Conservation (phyloP, 768 basidiomycete genomes). For the Russula dissimulans region DNA sequence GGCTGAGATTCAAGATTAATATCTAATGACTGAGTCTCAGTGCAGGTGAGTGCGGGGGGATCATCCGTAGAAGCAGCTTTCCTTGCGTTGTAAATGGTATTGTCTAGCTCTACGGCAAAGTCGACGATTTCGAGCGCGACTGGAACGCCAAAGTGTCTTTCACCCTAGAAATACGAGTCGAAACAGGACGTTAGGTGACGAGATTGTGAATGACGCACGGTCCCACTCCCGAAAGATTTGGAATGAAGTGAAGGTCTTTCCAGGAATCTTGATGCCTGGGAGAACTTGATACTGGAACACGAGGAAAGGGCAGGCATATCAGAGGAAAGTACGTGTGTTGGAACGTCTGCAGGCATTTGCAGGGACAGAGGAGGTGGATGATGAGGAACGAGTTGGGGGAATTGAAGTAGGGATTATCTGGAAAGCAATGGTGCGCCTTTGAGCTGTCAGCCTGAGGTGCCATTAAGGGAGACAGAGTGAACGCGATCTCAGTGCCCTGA, state of each 20-base stretch:
- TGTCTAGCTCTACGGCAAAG: slow-evolving; percentile 4
- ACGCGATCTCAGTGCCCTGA: neutral
- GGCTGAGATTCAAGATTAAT: neutral
- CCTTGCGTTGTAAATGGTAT: neutral
- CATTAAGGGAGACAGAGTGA: neutral
- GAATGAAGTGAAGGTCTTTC: neutral
- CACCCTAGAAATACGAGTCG: neutral
- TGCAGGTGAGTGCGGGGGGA: neutral
- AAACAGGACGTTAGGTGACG: neutral
- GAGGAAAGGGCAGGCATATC: neutral
- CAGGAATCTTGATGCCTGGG: neutral
- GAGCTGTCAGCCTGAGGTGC: neutral
- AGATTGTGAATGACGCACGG: slow-evolving; percentile 1
- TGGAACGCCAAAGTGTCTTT: neutral
- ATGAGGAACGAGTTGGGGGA: neutral
- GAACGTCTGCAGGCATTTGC: neutral
- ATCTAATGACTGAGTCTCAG: neutral
- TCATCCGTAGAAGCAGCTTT: too few species aligned
- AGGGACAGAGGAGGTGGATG: neutral
- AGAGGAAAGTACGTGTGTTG: neutral
- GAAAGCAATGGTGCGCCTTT: neutral
- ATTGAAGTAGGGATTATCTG: neutral
- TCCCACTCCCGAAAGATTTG: neutral
- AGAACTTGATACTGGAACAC: neutral
- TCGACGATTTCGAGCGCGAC: neutral